Evolutionary conservation across 495 filamentous ascomycete genomes (phyloP).

Genomic region (Aspergillus diversus): DNA sequence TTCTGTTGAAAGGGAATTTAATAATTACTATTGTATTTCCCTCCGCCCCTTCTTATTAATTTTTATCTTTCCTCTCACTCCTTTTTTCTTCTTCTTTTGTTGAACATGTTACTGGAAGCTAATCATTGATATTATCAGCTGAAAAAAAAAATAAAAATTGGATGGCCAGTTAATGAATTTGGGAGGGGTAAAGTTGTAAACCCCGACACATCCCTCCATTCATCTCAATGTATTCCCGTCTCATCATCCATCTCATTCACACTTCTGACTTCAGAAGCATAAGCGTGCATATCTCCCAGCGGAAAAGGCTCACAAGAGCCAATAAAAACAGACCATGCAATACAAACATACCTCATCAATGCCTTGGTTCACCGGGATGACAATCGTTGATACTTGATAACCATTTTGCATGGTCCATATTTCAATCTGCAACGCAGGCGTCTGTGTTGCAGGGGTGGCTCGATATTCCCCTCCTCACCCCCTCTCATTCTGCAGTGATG

Average conservation of each 20-base stretch:
- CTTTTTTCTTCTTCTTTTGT: slow-evolving; percentile 3
- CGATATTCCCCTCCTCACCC: background rate
- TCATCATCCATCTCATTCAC: background rate
- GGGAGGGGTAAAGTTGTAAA: slow-evolving; percentile 22
- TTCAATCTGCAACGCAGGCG: background rate
- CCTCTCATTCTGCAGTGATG: background rate
- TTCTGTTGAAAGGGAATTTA: background rate
- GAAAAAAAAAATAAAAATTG: background rate
- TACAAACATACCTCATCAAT: slow-evolving; percentile 13
- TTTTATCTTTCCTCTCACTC: background rate
- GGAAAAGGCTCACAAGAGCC: slow-evolving; percentile 16
- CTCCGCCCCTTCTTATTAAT: too few species aligned
- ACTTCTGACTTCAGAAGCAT: slow-evolving; percentile 12
- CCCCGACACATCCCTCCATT: slow-evolving; percentile 7
- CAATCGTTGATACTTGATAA: slow-evolving; percentile 18
- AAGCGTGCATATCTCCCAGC: slow-evolving; percentile 21
- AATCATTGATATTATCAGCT: slow-evolving; percentile 6
- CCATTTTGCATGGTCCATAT: background rate
- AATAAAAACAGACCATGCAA: slow-evolving; percentile 20
- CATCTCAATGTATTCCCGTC: slow-evolving; percentile 1
- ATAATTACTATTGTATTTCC: too few species aligned
- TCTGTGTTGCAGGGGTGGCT: background rate
- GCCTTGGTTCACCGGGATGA: slow-evolving; percentile 15
- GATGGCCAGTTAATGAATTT: slow-evolving; percentile 4
- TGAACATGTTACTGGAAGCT: background rate